Evolutionary conservation across 306 rosid genomes (phyloP).

Genomic region (Ormosia emarginata): DNA sequence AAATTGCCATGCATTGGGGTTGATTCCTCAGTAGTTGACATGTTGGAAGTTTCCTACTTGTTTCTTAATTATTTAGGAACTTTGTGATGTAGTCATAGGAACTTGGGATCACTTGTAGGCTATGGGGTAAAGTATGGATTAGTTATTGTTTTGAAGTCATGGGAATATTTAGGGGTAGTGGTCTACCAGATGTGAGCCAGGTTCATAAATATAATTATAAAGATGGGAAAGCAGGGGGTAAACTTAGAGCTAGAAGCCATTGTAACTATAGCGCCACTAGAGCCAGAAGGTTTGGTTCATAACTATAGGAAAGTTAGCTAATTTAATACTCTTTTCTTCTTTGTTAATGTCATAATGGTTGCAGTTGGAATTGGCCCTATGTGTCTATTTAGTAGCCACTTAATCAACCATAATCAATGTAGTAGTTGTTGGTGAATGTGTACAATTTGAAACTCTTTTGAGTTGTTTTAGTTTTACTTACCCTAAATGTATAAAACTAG

Average conservation of each 20-base stretch:
- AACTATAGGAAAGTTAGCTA: conserved; percentile 45
- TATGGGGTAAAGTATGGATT: not conserved
- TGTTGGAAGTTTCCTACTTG: not conserved
- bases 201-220: not conserved
- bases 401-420: conserved; percentile 9
- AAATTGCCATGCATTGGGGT: not conserved
- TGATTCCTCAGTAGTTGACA: not conserved
- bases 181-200: not conserved
- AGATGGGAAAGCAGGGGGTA: not conserved
- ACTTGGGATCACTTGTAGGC: not conserved
- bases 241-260: conserved; percentile 26
- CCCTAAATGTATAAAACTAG: conserved; percentile 19
- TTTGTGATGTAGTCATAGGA: not conserved
- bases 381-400: not conserved
- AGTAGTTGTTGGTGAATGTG: conserved; percentile 13
- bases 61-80: not conserved
- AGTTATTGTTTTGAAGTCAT: not conserved
- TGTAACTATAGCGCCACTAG: conserved; percentile 46
- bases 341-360: not conserved
- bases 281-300: conserved; percentile 55
- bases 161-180: not conserved
- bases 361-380: not conserved
- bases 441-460: conserved; percentile 1
- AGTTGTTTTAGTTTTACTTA: not conserved
- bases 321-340: not conserved